Evolutionary conservation across 371 early-diverging fungal genomes (phyloP), one percentile per base, ranked within the genome.

Genomic region (Mortierella sp.): DNA sequence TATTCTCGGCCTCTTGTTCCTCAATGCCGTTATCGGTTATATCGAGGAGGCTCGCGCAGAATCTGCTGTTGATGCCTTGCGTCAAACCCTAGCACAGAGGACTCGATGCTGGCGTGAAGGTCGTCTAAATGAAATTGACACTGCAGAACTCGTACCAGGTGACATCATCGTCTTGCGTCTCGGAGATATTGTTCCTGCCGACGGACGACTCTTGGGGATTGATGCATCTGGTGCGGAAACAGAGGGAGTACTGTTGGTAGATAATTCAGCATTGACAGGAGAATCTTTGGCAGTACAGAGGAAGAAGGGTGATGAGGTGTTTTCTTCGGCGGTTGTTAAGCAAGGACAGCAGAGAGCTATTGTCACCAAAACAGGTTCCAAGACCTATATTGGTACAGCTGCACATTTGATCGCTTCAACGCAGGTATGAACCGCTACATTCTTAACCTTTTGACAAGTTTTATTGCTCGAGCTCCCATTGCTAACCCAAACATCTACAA

Each of bases 171-270:
- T 93, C 2, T 86, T 97, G 7, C 91, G 96, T 58, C 81, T 96
- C 40, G 99, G 99, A 55, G 97, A 97, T 81, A 97, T 96, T 76
- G 89, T 98, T 40, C 97, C 97, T 33, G 99, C 98, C 10, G 98
- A 98, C 76, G 92, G 88, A 22, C 88, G 92, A 11, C 81, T 97
- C n/a, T 85, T 97, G 60, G 97, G 97, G 0, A 86, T 96, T 48
- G 94, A 92, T 61, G 92, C 93, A 64, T 91, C 93, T 13, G 96
- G 96, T 13, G 94, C 92, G 67, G 87, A 88, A 4, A 90, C 92
- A 28, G 93, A 92, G n/a, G 90, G 89, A 24, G 90, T 92, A 15
- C 86, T 97, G 22, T 90, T 93, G 67, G 91, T 98, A 48, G 99
- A 98, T 85, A 97, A 98, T 82, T 93, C 98, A 4, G 92, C 97